A percentile compares a stretch with the other conserved stretches of the same genome.
Conservation (phyloP, 192 early-diverging fungal species). For the Entophlyctis luteolus region DNA sequence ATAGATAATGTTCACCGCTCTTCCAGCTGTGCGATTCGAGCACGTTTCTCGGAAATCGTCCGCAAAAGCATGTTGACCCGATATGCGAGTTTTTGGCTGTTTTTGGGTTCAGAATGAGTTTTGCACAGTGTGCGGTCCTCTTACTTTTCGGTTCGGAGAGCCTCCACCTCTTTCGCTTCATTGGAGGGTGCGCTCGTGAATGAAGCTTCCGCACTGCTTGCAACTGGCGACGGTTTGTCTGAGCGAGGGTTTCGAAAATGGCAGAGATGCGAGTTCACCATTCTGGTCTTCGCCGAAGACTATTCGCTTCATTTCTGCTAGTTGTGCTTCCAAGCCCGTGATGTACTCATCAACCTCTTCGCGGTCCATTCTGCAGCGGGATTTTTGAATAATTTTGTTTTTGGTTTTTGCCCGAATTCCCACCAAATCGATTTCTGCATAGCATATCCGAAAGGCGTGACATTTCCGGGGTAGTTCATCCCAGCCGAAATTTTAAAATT, state of each 20-base stretch:
- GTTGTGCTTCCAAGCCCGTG: conserved; percentile 15
- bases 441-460: too few species aligned
- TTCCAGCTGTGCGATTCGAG: conserved; percentile 1
- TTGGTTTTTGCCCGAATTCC: too few species aligned
- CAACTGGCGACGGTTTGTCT: background rate
- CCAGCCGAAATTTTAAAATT: too few species aligned
- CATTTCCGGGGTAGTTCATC: too few species aligned
- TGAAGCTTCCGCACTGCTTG: background rate
- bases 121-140: background rate
- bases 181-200: background rate
- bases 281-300: background rate
- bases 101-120: background rate
- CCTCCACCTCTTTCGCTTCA: background rate
- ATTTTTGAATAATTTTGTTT: too few species aligned
- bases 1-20: background rate
- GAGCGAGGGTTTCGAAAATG: background rate
- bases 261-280: background rate
- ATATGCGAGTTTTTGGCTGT: conserved; percentile 25
- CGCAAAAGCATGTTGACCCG: conserved; percentile 14
- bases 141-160: conserved; percentile 11
- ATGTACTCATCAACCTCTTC: conserved; percentile 11
- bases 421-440: too few species aligned
- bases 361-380: too few species aligned
- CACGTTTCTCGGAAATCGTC: conserved; percentile 11
- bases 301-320: conserved; percentile 15